Conservation (phyloP, 306 rosid species). For the Oemleria cerasiformis region DNA sequence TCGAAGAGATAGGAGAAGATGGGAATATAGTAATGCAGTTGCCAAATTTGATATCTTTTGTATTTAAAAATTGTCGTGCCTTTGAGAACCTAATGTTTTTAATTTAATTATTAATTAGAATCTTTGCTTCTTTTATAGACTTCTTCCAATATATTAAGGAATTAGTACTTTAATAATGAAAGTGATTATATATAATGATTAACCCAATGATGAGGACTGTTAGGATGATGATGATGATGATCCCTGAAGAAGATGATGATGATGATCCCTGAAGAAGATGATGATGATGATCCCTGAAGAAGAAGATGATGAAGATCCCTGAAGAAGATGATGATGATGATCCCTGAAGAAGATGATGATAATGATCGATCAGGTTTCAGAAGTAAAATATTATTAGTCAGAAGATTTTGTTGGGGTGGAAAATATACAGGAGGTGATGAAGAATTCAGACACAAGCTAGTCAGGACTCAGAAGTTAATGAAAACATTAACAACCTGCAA, state of each 20-base stretch:
- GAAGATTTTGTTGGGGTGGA: slow-evolving; percentile 39
- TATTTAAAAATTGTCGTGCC: slow-evolving; percentile 7
- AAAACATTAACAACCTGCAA: not conserved
- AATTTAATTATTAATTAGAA: slow-evolving; percentile 23
- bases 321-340: not conserved
- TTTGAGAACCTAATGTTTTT: slow-evolving; percentile 14
- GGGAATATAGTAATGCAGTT: slow-evolving; percentile 32
- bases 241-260: too few relatives aligned
- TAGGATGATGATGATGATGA: too few relatives aligned
- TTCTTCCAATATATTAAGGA: slow-evolving; percentile 2
- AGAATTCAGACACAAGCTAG: slow-evolving; percentile 12
- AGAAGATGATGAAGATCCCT: not conserved
- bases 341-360: slow-evolving; percentile 30
- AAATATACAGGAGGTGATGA: slow-evolving; percentile 11
- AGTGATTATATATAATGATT: slow-evolving; percentile 19
- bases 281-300: slow-evolving; percentile 27
- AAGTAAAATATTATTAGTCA: slow-evolving; percentile 28
- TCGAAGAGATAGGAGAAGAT: slow-evolving; percentile 25
- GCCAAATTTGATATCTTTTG: slow-evolving; percentile 30
- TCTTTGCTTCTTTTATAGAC: slow-evolving; percentile 23
- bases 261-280: slow-evolving; percentile 14
- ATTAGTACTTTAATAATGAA: slow-evolving; percentile 11
- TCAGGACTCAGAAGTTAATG: not conserved
- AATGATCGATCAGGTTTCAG: not conserved
- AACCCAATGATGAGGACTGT: slow-evolving; percentile 15